Percentiles rank a stretch among this genome's conserved stretches.
phyloP scores from a whole-genome alignment of 805 yeast species.

The Kazachstania viticola region DNA sequence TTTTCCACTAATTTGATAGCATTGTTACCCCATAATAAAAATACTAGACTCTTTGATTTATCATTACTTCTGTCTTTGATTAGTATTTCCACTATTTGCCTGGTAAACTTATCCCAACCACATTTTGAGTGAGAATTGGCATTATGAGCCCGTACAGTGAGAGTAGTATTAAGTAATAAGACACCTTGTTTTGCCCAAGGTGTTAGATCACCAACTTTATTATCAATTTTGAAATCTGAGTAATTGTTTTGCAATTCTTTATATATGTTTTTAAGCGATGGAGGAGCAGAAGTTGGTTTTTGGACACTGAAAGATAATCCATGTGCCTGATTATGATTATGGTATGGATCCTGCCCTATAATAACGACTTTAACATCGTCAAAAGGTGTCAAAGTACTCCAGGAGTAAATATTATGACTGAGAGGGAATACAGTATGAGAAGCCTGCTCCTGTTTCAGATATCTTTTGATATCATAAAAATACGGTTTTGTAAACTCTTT shows the following conservation, averaged over 20 bases:
- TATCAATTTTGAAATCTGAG: slow-evolving; percentile 50
- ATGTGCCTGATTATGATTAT: slow-evolving; percentile 86
- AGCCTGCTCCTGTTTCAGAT: slow-evolving; percentile 38
- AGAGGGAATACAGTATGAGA: slow-evolving; percentile 66
- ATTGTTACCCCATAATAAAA: slow-evolving; percentile 76
- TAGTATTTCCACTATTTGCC: slow-evolving; percentile 46
- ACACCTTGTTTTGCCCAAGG: slow-evolving; percentile 88
- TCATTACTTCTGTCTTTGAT: slow-evolving; percentile 37
- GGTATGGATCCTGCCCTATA: slow-evolving; percentile 95
- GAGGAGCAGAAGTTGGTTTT: slow-evolving; percentile 79
- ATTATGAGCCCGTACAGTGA: slow-evolving; percentile 86
- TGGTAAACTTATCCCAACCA: slow-evolving; percentile 93
- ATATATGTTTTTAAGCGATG: slow-evolving; percentile 77
- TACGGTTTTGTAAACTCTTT: slow-evolving; percentile 75
- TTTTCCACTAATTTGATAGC: slow-evolving; percentile 51
- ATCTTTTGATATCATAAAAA: slow-evolving; percentile 60
- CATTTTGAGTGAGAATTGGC: slow-evolving; percentile 84
- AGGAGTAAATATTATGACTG: slow-evolving; percentile 64
- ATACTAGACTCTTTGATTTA: slow-evolving; percentile 43
- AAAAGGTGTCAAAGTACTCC: slow-evolving; percentile 82
- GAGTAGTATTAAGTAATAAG: slow-evolving; percentile 69
- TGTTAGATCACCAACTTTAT: slow-evolving; percentile 46
- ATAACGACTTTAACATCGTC: slow-evolving; percentile 63
- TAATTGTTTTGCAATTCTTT: slow-evolving; percentile 65
- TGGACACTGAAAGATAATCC: slow-evolving; percentile 90